These are phyloP conservation scores for Theileria orientalis DNA, from an alignment of 169 alveolate species.

Conservation along the genomic window DNA sequence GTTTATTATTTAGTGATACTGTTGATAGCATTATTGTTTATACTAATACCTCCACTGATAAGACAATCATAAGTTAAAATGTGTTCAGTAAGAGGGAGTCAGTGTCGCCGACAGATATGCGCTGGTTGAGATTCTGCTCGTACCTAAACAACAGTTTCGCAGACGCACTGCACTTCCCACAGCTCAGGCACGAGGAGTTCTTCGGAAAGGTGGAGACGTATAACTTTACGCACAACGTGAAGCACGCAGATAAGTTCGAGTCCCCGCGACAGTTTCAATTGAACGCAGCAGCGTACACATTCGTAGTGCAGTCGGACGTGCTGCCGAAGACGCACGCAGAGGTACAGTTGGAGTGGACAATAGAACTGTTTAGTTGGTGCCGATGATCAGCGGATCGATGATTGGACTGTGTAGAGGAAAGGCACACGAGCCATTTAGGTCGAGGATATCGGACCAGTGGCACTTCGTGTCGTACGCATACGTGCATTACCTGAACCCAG, in stretches of 20 bases:
- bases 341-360: background rate
- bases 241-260: conserved; percentile 10
- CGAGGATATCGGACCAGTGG: conserved; percentile 26
- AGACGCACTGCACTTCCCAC: conserved; percentile 65
- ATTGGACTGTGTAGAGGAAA: conserved; percentile 46
- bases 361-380: conserved; percentile 21
- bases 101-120: conserved; percentile 12
- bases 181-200: conserved; percentile 53
- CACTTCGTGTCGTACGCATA: conserved; percentile 40
- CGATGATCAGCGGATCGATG: conserved; percentile 41
- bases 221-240: conserved; percentile 19
- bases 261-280: conserved; percentile 36
- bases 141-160: conserved; percentile 29
- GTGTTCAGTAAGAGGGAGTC: background rate
- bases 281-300: conserved; percentile 20
- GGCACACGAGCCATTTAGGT: conserved; percentile 3
- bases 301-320: conserved; percentile 17
- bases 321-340: background rate
- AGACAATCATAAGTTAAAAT: background rate
- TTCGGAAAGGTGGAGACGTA: conserved; percentile 33
- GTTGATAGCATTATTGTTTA: background rate
- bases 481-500: conserved; percentile 48
- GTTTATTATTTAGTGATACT: background rate
- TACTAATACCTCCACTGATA: background rate
- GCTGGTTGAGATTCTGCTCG: conserved; percentile 59